These are phyloP conservation scores for Acacia concinna DNA, from an alignment of 331 rosid genomes.

Conservation along the genomic window DNA sequence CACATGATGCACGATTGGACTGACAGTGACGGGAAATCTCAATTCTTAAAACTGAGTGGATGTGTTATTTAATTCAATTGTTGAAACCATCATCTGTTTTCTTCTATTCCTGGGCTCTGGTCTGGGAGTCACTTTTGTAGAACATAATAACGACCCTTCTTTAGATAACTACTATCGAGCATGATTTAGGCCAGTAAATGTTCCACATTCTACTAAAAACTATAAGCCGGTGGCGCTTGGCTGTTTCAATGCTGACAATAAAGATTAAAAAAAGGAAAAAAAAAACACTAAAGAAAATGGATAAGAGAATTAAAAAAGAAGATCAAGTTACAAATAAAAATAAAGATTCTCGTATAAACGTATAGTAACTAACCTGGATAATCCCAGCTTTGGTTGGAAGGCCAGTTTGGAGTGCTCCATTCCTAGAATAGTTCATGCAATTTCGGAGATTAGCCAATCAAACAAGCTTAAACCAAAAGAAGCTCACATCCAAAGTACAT, in stretches of 20 bases:
- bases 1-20: background rate
- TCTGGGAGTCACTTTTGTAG: background rate
- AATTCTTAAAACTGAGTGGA: background rate
- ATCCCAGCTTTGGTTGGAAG: slow-evolving; percentile 59
- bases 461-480: background rate
- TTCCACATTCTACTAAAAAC: background rate
- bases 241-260: background rate
- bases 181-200: background rate
- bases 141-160: background rate
- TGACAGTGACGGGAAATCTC: background rate
- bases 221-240: background rate
- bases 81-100: background rate
- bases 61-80: background rate
- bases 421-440: slow-evolving; percentile 47
- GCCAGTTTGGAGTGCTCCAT: slow-evolving; percentile 75
- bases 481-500: background rate
- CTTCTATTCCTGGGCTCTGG: background rate
- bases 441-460: background rate
- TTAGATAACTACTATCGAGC: background rate
- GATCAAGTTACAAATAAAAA: background rate
- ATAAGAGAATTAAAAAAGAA: background rate
- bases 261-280: background rate
- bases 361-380: slow-evolving; percentile 54
- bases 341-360: background rate
- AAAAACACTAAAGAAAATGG: background rate